Percentiles rank a stretch among this genome's conserved stretches.
Evolutionary conservation across 225 moss, liverwort and hornwort species (phyloP).

Genomic region (Physcomitrium patens): DNA sequence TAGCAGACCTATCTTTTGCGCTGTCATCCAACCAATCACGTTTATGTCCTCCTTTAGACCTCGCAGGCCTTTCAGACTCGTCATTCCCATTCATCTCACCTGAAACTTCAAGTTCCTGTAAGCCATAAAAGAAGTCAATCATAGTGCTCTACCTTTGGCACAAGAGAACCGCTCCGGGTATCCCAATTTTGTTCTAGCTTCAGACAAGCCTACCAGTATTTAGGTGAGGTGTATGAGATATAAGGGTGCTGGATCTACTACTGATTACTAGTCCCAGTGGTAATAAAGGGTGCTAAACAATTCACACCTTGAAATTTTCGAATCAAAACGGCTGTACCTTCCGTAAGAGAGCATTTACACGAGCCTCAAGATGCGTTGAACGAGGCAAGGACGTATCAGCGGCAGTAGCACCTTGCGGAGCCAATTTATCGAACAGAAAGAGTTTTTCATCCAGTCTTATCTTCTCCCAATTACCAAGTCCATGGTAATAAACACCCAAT

Average conservation of each 20-base stretch:
- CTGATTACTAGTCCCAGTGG: background rate
- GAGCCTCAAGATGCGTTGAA: slow-evolving; percentile 87
- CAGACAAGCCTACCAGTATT: background rate
- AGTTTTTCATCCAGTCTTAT: slow-evolving; percentile 86
- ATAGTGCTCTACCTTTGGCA: background rate
- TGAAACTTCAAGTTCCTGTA: slow-evolving; percentile 89
- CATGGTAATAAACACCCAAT: slow-evolving; percentile 93
- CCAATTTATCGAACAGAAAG: slow-evolving; percentile 80
- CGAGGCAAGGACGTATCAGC: slow-evolving; percentile 90
- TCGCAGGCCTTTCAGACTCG: slow-evolving; percentile 59
- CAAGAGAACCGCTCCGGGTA: background rate
- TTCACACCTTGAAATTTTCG: background rate
- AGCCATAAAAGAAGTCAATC: slow-evolving; percentile 18
- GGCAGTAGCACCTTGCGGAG: slow-evolving; percentile 84
- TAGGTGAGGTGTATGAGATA: background rate
- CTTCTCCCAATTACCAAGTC: slow-evolving; percentile 97
- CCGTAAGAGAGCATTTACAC: slow-evolving; percentile 84
- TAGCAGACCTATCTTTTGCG: slow-evolving; percentile 69
- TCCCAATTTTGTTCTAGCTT: background rate
- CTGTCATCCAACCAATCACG: slow-evolving; percentile 69
- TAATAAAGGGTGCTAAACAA: background rate
- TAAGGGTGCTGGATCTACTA: background rate
- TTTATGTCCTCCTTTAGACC: slow-evolving; percentile 59
- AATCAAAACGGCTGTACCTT: slow-evolving; percentile 57
- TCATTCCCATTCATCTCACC: slow-evolving; percentile 72